Conservation (phyloP, 352 stramenopile genomes). For the Globisporangium mamillatum region DNA sequence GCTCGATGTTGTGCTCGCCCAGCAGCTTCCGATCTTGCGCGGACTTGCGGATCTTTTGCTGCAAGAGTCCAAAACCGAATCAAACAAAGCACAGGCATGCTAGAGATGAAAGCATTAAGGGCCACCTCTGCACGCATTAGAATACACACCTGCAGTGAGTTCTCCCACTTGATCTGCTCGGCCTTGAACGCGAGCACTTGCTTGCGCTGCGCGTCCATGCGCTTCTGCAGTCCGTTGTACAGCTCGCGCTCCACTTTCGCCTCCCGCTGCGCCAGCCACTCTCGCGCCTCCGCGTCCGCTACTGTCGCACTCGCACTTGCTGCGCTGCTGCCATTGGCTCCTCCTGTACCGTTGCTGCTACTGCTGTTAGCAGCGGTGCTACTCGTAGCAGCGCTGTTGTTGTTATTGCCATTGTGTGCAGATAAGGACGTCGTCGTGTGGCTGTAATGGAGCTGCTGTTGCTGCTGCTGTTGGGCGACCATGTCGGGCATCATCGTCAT, state of each 20-base stretch:
- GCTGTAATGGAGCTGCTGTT: not conserved
- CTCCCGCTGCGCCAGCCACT: constrained; percentile 63
- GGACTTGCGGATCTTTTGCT: constrained; percentile 43
- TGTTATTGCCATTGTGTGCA: not conserved
- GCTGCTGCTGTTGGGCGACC: constrained; percentile 15
- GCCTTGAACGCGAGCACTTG: constrained; percentile 79
- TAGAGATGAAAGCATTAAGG: not conserved
- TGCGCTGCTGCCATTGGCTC: not conserved
- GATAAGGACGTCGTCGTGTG: not conserved
- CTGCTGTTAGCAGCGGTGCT: not conserved
- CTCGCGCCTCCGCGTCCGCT: constrained; percentile 38
- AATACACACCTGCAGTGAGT: constrained; percentile 56
- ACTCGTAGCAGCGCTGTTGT: not conserved
- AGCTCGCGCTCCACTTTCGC: constrained; percentile 51
- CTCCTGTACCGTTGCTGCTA: not conserved
- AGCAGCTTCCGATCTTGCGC: constrained; percentile 74
- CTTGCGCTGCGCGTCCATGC: constrained; percentile 66
- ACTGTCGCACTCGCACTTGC: not conserved
- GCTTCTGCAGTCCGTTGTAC: constrained; percentile 47
- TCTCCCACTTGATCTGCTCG: constrained; percentile 82
- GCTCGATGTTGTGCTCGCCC: constrained; percentile 80
- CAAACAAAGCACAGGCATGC: not conserved
- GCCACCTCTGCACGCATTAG: not conserved
- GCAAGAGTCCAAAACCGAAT: not conserved
- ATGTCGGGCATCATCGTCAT: constrained; percentile 6